These are phyloP conservation scores for Tricholoma terreum DNA, from an alignment of 768 basidiomycete species.

Conservation along the genomic window DNA sequence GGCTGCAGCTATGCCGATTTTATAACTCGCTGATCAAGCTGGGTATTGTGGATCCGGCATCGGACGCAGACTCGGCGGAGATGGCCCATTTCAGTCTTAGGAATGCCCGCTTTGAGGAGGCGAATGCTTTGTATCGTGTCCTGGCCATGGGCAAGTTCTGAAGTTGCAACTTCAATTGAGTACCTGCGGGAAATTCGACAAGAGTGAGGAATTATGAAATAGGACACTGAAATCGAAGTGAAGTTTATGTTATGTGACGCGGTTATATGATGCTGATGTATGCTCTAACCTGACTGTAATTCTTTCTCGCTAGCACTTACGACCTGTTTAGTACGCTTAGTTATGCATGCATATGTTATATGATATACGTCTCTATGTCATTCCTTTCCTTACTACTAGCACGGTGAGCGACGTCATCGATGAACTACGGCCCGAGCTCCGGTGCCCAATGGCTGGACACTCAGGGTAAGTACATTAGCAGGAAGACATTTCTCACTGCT, in stretches of 20 bases:
- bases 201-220: background rate
- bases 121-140: slow-evolving; percentile 66
- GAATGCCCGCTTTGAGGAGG: slow-evolving; percentile 73
- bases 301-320: background rate
- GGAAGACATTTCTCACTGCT: too few species aligned
- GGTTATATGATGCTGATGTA: background rate
- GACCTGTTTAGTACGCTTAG: background rate
- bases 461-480: too few species aligned
- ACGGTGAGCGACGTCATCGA: too few species aligned
- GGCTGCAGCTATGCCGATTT: slow-evolving; percentile 74
- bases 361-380: background rate
- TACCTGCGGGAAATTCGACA: too few species aligned
- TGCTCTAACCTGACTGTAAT: background rate
- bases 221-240: background rate
- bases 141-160: slow-evolving; percentile 48
- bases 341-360: background rate
- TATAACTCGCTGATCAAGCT: slow-evolving; percentile 68
- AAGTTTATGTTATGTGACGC: background rate
- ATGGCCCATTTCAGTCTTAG: slow-evolving; percentile 76
- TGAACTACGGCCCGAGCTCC: too few species aligned
- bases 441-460: too few species aligned
- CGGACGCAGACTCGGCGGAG: slow-evolving; percentile 71
- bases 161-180: slow-evolving; percentile 16
- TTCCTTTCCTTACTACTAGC: too few species aligned
- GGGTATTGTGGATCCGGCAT: slow-evolving; percentile 55